A percentile compares a stretch with the other conserved stretches of the same genome.
Conservation (phyloP, 352 stramenopile genomes). For the Thalassiosira livingstoniorum region DNA sequence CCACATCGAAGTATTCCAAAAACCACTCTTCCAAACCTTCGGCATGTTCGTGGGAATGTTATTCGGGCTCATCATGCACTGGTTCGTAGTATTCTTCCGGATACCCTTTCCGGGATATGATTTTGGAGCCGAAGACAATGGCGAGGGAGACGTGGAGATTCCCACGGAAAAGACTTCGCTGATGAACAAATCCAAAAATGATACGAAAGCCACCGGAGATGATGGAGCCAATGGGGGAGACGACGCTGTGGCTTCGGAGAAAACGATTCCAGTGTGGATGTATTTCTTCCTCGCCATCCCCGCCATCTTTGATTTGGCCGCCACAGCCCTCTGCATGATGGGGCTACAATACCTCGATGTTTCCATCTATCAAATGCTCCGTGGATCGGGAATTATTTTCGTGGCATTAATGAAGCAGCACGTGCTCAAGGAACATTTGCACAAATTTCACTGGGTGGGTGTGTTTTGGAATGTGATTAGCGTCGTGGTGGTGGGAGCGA, state of each 20-base stretch:
- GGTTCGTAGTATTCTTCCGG: slow-evolving; percentile 74
- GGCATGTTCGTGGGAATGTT: slow-evolving; percentile 97
- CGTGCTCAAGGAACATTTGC: slow-evolving; percentile 90
- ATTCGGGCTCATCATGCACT: slow-evolving; percentile 93
- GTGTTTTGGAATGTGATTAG: slow-evolving; percentile 94
- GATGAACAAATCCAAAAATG: not conserved
- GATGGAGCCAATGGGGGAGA: not conserved
- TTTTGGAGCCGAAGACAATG: slow-evolving; percentile 27
- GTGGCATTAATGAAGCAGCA: slow-evolving; percentile 96
- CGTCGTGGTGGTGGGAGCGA: slow-evolving; percentile 93
- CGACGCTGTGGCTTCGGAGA: no score
- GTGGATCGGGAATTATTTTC: slow-evolving; percentile 94
- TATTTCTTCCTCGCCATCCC: slow-evolving; percentile 94
- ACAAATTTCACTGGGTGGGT: slow-evolving; percentile 96
- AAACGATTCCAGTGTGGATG: slow-evolving; percentile 86
- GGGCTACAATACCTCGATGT: slow-evolving; percentile 90
- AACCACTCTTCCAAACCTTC: slow-evolving; percentile 95
- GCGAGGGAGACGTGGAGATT: slow-evolving; percentile 13
- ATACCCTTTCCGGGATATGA: slow-evolving; percentile 84
- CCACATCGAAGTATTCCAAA: slow-evolving; percentile 91
- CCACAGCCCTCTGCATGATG: slow-evolving; percentile 94
- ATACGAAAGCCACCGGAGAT: not conserved
- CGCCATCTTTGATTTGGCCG: slow-evolving; percentile 92
- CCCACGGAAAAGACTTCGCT: slow-evolving; percentile 30
- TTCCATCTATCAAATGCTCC: slow-evolving; percentile 89